phyloP scores from a whole-genome alignment of 164 flowering plant species.

The Saururus chinensis region DNA sequence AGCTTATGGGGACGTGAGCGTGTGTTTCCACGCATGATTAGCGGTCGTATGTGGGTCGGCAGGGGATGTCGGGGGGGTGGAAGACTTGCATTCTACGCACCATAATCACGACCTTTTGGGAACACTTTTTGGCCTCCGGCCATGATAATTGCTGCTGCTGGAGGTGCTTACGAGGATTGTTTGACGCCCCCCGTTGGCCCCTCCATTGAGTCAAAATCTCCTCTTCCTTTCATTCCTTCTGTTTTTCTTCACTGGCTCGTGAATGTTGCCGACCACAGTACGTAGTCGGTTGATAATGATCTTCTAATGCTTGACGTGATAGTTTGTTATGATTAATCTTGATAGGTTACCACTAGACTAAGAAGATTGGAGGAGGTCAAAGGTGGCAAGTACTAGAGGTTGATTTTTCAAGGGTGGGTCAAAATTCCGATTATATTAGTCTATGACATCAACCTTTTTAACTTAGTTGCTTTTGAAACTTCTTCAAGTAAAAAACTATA shows the following conservation, averaged over 20 bases:
- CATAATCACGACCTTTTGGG: neutral
- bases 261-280: neutral
- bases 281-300: neutral
- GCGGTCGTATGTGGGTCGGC: neutral
- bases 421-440: too few species aligned
- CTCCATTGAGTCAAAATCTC: neutral
- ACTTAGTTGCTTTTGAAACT: too few species aligned
- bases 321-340: neutral
- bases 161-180: neutral
- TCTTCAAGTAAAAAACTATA: too few species aligned
- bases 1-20: neutral
- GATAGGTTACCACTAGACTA: neutral
- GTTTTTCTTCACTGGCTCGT: neutral
- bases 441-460: too few species aligned
- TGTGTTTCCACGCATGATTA: neutral
- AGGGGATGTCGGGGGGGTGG: slow-evolving; percentile 4
- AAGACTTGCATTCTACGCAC: neutral
- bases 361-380: neutral
- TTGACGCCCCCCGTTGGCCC: neutral
- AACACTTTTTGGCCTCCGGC: neutral
- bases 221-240: neutral
- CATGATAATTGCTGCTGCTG: neutral
- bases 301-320: neutral
- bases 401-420: too few species aligned
- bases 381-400: neutral